Conservation (phyloP, 202 grass and related monocot species). For the Saccharum hybrid region DNA sequence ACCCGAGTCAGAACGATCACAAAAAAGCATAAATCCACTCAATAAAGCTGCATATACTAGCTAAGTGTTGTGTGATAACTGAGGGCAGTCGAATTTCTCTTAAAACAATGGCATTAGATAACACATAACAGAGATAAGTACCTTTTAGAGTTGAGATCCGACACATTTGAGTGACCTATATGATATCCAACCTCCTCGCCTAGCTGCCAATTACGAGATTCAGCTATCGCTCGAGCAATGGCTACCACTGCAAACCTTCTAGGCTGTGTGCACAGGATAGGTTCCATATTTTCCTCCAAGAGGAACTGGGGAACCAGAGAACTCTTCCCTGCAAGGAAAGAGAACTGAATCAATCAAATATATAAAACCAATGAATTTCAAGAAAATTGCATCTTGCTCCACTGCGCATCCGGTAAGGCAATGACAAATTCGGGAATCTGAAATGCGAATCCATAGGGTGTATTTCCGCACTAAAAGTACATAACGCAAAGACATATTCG, state of each 20-base stretch:
- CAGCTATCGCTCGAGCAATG: constrained; percentile 78
- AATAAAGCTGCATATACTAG: constrained; percentile 5
- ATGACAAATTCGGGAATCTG: background rate
- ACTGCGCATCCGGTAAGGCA: constrained; percentile 5
- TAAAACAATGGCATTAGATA: background rate
- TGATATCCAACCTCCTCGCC: constrained; percentile 92
- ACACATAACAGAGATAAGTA: constrained; percentile 32
- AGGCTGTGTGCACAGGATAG: constrained; percentile 90
- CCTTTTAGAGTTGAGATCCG: constrained; percentile 68
- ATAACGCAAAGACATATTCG: background rate
- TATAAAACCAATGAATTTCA: background rate
- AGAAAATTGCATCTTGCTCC: constrained; percentile 12
- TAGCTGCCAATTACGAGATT: constrained; percentile 74
- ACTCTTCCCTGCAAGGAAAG: constrained; percentile 72
- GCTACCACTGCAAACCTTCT: constrained; percentile 94
- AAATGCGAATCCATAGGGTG: background rate
- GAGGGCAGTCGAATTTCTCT: constrained; percentile 3
- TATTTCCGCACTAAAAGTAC: background rate
- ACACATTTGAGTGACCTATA: constrained; percentile 87
- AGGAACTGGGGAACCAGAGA: constrained; percentile 84
- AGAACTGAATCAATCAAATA: constrained; percentile 11
- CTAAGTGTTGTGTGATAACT: background rate
- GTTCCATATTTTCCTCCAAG: constrained; percentile 79
- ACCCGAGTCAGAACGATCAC: background rate
- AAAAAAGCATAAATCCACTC: background rate